Percentiles rank a stretch among this genome's conserved stretches.
These are phyloP conservation scores for Camellia granthamiana DNA, from an alignment of 148 eudicot genomes.

Conservation along the genomic window DNA sequence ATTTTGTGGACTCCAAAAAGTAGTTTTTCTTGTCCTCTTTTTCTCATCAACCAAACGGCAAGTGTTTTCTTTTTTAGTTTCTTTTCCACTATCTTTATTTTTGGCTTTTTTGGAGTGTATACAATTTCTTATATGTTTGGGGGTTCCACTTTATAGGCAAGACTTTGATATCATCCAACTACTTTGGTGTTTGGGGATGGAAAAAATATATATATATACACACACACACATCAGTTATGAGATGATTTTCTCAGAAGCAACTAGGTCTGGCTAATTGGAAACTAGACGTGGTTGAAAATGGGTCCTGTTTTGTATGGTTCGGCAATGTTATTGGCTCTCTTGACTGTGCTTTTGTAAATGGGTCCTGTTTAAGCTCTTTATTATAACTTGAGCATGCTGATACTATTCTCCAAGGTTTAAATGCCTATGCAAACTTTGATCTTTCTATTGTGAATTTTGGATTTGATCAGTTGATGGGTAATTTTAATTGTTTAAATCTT, in stretches of 20 bases:
- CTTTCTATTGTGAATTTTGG: background rate
- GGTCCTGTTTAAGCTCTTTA: background rate
- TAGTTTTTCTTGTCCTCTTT: background rate
- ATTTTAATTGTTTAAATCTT: too few species aligned
- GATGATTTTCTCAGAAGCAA: background rate
- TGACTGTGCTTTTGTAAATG: too few species aligned
- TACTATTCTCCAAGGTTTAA: background rate
- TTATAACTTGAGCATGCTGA: background rate
- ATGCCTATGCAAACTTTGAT: background rate
- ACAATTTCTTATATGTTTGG: background rate
- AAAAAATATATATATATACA: background rate
- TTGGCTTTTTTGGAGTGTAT: background rate
- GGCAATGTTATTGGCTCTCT: too few species aligned
- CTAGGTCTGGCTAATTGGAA: background rate
- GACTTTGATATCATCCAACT: background rate
- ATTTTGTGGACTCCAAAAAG: background rate
- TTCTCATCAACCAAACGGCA: constrained; percentile 2
- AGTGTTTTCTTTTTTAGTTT: background rate
- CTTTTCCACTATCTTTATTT: background rate
- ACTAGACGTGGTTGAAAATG: background rate
- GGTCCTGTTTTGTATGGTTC: background rate
- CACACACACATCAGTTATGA: background rate
- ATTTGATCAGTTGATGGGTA: constrained; percentile 1
- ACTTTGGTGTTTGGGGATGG: background rate
- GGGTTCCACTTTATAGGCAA: background rate